Percentiles rank a stretch among this genome's conserved stretches.
phyloP scores from a whole-genome alignment of 148 eudicot species.

The Bassia scoparia region DNA sequence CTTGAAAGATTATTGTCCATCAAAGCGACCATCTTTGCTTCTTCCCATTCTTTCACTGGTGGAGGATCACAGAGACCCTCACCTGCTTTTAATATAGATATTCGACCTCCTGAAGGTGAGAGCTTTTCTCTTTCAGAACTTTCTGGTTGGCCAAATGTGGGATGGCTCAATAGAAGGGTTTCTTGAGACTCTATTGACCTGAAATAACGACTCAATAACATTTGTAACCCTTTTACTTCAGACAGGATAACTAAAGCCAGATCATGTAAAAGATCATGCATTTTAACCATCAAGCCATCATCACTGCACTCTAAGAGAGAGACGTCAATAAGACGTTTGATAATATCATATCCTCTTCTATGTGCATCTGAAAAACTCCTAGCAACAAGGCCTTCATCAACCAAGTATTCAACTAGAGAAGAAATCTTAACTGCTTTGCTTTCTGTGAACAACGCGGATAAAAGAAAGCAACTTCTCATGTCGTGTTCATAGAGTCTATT shows the following conservation, averaged over 20 bases:
- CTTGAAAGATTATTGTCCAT: constrained; percentile 18
- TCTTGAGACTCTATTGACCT: background rate
- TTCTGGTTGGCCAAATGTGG: background rate
- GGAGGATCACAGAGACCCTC: constrained; percentile 20
- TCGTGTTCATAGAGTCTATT: constrained; percentile 14
- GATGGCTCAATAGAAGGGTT: background rate
- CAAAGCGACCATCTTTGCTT: constrained; percentile 15
- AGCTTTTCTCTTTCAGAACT: background rate
- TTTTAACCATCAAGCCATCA: constrained; percentile 13
- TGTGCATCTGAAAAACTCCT: constrained; percentile 13
- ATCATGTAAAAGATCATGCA: constrained; percentile 10
- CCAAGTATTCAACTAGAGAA: constrained; percentile 11
- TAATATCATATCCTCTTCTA: constrained; percentile 13
- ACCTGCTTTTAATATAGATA: background rate
- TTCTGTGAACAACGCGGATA: constrained; percentile 10
- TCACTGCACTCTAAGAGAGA: constrained; percentile 16
- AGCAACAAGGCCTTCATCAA: constrained; percentile 15
- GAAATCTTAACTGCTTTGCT: constrained; percentile 3
- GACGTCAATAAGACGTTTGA: constrained; percentile 7
- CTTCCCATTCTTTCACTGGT: constrained; percentile 18
- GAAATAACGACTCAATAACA: constrained; percentile 14
- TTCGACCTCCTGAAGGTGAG: background rate
- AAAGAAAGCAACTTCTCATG: constrained; percentile 21
- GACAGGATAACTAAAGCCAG: constrained; percentile 17
- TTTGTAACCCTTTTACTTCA: constrained; percentile 5